Percentiles rank a stretch among this genome's conserved stretches.
Evolutionary conservation across 257 asterid species (phyloP).

Genomic region (Penstemon newberryi): DNA sequence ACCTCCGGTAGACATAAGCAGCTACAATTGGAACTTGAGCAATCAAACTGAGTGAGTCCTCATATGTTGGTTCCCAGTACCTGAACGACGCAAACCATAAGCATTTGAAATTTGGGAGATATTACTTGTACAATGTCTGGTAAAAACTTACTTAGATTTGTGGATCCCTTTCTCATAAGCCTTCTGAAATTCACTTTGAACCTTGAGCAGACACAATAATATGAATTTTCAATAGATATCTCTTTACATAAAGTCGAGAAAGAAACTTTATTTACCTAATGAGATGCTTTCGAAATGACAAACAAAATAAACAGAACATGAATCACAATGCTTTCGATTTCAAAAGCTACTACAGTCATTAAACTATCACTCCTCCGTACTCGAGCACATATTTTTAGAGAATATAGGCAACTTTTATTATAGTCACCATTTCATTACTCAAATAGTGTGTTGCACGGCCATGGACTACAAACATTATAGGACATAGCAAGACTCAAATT

Average conservation of each 20-base stretch:
- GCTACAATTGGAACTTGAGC: constrained; percentile 94
- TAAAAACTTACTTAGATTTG: constrained; percentile 78
- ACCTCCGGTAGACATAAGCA: constrained; percentile 95
- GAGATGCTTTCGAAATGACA: neutral
- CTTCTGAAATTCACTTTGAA: constrained; percentile 96
- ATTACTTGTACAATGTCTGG: constrained; percentile 16
- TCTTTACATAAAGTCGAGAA: constrained; percentile 16
- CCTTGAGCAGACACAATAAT: constrained; percentile 49
- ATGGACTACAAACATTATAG: too few relatives aligned
- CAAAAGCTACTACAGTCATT: too few relatives aligned
- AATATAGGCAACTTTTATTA: too few relatives aligned
- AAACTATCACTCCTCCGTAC: too few relatives aligned
- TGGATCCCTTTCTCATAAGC: constrained; percentile 97
- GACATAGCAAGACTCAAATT: too few relatives aligned
- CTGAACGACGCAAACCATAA: constrained; percentile 40
- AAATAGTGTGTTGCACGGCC: too few relatives aligned
- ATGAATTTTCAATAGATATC: constrained; percentile 30
- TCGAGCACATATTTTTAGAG: too few relatives aligned
- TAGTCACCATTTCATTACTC: too few relatives aligned
- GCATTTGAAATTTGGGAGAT: constrained; percentile 26
- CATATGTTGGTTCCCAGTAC: constrained; percentile 96
- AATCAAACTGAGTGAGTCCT: constrained; percentile 94
- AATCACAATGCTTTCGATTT: too few relatives aligned
- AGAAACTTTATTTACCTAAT: neutral
- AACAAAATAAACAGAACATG: neutral